These are phyloP conservation scores for Didymellaceae sp. DNA, from an alignment of 2,329 filamentous ascomycete species.

Conservation along the genomic window DNA sequence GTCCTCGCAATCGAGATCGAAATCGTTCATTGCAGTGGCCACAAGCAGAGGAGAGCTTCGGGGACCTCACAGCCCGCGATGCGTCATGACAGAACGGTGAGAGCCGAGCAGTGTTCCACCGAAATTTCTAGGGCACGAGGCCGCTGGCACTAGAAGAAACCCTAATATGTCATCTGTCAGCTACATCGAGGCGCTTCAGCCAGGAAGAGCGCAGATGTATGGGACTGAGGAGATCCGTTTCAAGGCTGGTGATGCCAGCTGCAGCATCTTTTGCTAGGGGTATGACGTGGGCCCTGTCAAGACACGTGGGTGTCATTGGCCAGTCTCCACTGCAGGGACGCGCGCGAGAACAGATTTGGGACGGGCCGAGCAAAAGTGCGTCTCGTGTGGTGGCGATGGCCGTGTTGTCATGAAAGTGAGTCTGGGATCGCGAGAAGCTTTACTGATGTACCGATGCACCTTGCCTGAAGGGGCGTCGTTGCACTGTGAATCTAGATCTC, in stretches of 20 bases:
- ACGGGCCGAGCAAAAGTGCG: constrained; percentile 28
- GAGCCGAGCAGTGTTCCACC: constrained; percentile 25
- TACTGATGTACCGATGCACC: constrained; percentile 17
- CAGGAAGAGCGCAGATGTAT: constrained; percentile 25
- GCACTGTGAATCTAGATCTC: constrained; percentile 22
- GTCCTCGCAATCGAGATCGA: constrained; percentile 18
- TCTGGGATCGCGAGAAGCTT: constrained; percentile 35
- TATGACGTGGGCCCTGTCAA: constrained; percentile 28
- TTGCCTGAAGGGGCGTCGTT: constrained; percentile 23
- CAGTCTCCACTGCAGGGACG: constrained; percentile 26
- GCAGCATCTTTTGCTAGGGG: constrained; percentile 27
- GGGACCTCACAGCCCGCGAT: constrained; percentile 19
- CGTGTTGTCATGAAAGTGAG: constrained; percentile 34
- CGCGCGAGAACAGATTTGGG: constrained; percentile 28
- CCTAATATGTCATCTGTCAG: constrained; percentile 37
- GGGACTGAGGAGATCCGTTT: constrained; percentile 36
- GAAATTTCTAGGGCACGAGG: constrained; percentile 31
- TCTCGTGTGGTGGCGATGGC: constrained; percentile 31
- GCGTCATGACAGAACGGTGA: constrained; percentile 34
- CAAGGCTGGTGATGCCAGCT: constrained; percentile 30
- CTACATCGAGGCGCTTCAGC: constrained; percentile 29
- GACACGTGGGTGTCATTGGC: constrained; percentile 27
- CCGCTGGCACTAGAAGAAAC: constrained; percentile 28
- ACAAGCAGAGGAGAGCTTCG: constrained; percentile 20
- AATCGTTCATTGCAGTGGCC: constrained; percentile 28